A percentile compares a stretch with the other conserved stretches of the same genome.
phyloP scores from a whole-genome alignment of 2,329 filamentous ascomycete genomes.

The Clarireedia homoeocarpa region DNA sequence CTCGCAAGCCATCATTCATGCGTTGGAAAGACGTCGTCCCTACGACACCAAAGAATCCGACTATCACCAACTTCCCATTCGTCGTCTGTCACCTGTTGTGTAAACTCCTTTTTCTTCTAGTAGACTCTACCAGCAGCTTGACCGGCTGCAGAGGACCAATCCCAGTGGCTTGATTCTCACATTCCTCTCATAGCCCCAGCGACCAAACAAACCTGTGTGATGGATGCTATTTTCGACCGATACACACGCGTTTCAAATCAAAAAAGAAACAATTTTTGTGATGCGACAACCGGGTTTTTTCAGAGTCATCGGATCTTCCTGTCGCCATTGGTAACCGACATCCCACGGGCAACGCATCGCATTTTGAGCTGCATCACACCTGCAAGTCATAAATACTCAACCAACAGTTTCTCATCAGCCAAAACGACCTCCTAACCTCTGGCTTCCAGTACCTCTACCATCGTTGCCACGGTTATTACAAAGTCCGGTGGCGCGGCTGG shows the following conservation, averaged over 20 bases:
- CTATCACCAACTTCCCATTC: no score
- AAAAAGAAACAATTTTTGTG: neutral
- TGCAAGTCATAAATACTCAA: constrained; percentile 6
- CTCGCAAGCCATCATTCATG: no score
- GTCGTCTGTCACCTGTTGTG: no score
- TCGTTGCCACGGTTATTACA: neutral
- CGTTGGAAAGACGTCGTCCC: no score
- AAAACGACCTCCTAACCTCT: neutral
- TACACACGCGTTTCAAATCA: neutral
- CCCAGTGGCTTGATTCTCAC: no score
- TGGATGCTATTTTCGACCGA: neutral
- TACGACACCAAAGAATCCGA: no score
- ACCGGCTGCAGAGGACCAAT: no score
- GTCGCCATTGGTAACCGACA: constrained; percentile 7
- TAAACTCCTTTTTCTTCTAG: no score
- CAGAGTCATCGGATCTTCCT: constrained; percentile 1
- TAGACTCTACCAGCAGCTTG: no score
- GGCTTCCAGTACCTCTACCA: no score
- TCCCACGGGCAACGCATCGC: neutral
- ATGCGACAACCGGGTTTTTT: neutral
- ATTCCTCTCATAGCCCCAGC: no score
- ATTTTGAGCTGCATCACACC: neutral
- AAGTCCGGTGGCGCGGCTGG: neutral
- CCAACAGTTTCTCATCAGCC: constrained; percentile 1
- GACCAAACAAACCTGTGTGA: no score